Base-by-base conservation (phyloP, 2,329 filamentous ascomycete genomes). In the Colletotrichum acutatum region DNA sequence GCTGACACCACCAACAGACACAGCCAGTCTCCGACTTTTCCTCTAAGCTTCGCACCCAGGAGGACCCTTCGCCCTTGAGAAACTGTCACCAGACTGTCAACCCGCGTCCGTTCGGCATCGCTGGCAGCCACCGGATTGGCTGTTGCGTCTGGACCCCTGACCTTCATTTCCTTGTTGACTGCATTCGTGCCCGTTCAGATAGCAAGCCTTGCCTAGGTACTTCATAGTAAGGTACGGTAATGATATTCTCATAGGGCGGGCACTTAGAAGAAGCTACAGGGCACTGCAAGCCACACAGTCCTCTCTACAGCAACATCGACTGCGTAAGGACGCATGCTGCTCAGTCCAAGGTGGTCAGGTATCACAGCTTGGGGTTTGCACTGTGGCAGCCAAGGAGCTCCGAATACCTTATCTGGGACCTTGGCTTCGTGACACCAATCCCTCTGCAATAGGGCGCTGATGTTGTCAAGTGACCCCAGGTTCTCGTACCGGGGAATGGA, bases 1-100 rank as follows among this genome's bases (percentile, higher is more conserved):
- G 52, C 66, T 65, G 59, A 72, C 58, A 72, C 69, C 42, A 42
- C 28, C 58, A 63, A 68, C 58, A 72, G 69, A 72, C 70, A 46
- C 46, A 52, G 49, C 52, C 58, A 68, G 69, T 69, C 58, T 69
- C 30, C 37, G 52, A 68, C 65, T 69, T 66, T 69, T 16, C 37
- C 37, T 63, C 59, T 64, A 69, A 64, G 58, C 59, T 69, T 69
- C 58, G 53, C 34, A 12, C 19, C 42, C 26, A 42, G 16, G 42
- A 14, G 53, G 24, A 46, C 69, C 37, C 58, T 52, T 68, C 26
- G 65, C 58, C 58, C 19, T 28, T 42, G 42, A 32, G 19, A 32
- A 52, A 24, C 37, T 54, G 65, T 71, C 68, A 68, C 22, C 64
- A 52, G 68, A 68, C 57, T 32, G 57, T n/a, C 52, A 22, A 68